Evolutionary conservation across 176 grass and related monocot genomes (phyloP), one percentile per base, ranked within the genome.

Genomic region (Eleusine indica): DNA sequence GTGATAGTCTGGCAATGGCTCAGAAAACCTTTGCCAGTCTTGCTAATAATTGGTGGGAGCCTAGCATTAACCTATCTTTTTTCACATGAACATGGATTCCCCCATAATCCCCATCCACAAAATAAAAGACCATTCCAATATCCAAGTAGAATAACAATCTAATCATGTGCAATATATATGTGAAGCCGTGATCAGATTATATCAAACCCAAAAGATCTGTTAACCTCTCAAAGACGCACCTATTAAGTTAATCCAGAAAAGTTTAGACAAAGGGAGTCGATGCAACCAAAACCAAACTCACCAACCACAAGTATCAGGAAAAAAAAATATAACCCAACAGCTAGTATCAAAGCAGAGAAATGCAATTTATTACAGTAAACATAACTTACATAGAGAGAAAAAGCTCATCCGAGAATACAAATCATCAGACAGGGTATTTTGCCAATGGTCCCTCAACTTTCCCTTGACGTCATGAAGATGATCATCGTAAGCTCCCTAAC

Each of bases 331-430:
- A 13, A 35, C 7, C 17, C 53, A 1, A 48, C 17, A 79, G 0
- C 43, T 66, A 49, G 18, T 66, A 70, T 37, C 6, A 68, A 76
- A 42, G 48, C 47, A 76, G 10, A 68, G 14, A 68, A 7, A 48
- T 78, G 18, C 0, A 71, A 9, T 52, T 62, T 77, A 70, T 52
- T 21, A 32, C 73, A 77, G 58, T 35, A 66, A 75, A 71, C 42
- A 74, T 11, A 44, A 87, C 89, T 89, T 87, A 94, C 92, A 94
- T 66, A 94, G 89, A 75, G 89, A 89, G 74, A 91, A 91, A 65
- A 91, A 91, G 70, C 66, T 80, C 74, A 89, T 73, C 78, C 73
- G 86, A 80, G 87, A 87, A 87, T 74, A 68, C 52, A 91, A 87
- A 18, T 85, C 49, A 82, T 46, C 40, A 2, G 87, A 83, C 30